Evolutionary conservation across 2,329 filamentous ascomycete species (phyloP).

Genomic region (Diaporthe velutina): DNA sequence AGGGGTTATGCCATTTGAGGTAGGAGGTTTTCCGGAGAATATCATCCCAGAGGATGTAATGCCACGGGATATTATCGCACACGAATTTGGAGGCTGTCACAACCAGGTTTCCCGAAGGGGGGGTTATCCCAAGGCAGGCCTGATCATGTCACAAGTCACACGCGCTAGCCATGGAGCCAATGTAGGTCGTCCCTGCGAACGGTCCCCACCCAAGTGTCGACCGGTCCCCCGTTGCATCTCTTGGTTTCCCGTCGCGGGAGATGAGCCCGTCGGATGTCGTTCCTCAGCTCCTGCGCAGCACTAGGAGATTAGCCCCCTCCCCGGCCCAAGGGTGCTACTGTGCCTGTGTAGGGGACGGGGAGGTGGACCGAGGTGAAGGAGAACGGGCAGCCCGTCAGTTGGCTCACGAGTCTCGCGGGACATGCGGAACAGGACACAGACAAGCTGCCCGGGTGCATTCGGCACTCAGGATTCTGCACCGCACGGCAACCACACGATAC

Average conservation of each 20-base stretch:
- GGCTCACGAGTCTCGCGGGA: not conserved
- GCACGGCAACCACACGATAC: not conserved
- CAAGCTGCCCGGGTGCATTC: not conserved
- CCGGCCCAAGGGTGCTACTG: not conserved
- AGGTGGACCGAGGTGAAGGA: not conserved
- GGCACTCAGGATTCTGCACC: conserved; percentile 12
- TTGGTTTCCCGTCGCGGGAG: not conserved
- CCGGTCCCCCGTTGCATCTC: conserved; percentile 1
- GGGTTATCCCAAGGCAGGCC: too few species aligned
- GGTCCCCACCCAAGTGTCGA: not conserved
- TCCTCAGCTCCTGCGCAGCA: conserved; percentile 2
- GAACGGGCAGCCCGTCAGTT: not conserved
- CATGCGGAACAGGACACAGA: not conserved
- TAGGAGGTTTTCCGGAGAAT: not conserved
- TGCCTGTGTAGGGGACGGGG: not conserved
- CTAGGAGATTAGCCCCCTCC: not conserved
- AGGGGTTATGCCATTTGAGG: not conserved
- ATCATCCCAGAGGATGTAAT: not conserved
- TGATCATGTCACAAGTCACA: not conserved
- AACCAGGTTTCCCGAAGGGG: not conserved
- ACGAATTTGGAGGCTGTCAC: not conserved
- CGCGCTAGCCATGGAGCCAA: conserved; percentile 1
- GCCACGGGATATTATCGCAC: not conserved
- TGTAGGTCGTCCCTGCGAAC: conserved; percentile 1
- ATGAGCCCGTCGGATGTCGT: conserved; percentile 20